Evolutionary conservation across 345 rosid genomes (phyloP).

Genomic region (Populus deltoides): DNA sequence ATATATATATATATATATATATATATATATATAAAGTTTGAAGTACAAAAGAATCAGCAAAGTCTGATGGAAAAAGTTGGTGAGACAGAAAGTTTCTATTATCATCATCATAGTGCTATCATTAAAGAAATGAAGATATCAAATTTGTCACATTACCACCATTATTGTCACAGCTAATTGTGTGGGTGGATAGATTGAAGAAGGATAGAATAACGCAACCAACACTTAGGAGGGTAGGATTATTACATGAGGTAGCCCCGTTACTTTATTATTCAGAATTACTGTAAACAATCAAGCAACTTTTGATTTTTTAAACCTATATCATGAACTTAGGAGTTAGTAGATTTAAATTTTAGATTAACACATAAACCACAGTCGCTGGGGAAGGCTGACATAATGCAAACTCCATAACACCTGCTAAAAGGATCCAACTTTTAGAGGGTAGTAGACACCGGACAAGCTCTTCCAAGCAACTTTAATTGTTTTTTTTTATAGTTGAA

Average conservation of each 20-base stretch:
- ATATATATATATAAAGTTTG: neutral
- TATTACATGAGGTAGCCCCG: neutral
- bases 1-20: neutral
- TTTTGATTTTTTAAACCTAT: neutral
- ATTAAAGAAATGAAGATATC: constrained; percentile 2
- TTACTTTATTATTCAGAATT: neutral
- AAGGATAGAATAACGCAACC: neutral
- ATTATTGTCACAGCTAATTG: neutral
- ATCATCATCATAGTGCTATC: neutral
- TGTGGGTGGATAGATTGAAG: neutral
- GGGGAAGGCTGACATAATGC: neutral
- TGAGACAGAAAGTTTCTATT: neutral
- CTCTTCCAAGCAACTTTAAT: neutral
- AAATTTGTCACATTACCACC: constrained; percentile 11
- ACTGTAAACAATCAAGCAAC: too few relatives aligned
- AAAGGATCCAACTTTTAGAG: neutral
- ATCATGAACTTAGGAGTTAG: neutral
- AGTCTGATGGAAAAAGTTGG: constrained; percentile 8
- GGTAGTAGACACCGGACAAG: neutral
- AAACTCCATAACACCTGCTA: neutral
- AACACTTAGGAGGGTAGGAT: neutral
- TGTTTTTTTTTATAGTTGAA: neutral
- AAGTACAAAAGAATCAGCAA: neutral
- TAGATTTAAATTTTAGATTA: neutral
- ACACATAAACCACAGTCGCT: neutral